phyloP scores from a whole-genome alignment of 2,329 filamentous ascomycete species.

The Colletotrichum musicola region DNA sequence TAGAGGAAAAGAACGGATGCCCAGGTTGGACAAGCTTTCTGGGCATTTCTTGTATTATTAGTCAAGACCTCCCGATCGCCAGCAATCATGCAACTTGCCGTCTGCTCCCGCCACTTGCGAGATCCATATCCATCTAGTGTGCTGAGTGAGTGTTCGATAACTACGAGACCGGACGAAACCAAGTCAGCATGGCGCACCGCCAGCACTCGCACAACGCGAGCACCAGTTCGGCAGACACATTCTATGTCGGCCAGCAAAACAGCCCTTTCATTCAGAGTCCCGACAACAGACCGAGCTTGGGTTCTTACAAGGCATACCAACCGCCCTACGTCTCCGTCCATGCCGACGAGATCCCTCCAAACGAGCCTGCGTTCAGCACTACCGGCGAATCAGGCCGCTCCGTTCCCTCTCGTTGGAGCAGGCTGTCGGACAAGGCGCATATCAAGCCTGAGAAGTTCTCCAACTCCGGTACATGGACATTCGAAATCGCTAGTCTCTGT shows the following conservation, averaged over 20 bases:
- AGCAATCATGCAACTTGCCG: conserved; percentile 25
- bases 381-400: conserved; percentile 24
- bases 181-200: conserved; percentile 23
- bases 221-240: conserved; percentile 28
- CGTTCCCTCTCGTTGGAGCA: conserved; percentile 32
- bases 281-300: conserved; percentile 8
- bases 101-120: background rate
- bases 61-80: conserved; percentile 15
- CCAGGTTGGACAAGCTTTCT: conserved; percentile 31
- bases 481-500: conserved; percentile 45
- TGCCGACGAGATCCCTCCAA: conserved; percentile 23
- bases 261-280: conserved; percentile 22
- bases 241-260: conserved; percentile 21
- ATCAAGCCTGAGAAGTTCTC: conserved; percentile 33
- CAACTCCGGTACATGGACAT: conserved; percentile 44
- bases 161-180: background rate
- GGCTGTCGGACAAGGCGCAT: conserved; percentile 20
- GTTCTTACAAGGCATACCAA: conserved; percentile 26
- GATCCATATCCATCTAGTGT: background rate
- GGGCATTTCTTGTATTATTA: conserved; percentile 14
- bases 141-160: background rate
- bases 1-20: background rate
- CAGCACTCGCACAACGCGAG: conserved; percentile 35
- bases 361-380: conserved; percentile 29
- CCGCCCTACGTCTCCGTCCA: conserved; percentile 16